phyloP scores from a whole-genome alignment of 2,329 filamentous ascomycete species.

The Ceratocystis smalleyi region DNA sequence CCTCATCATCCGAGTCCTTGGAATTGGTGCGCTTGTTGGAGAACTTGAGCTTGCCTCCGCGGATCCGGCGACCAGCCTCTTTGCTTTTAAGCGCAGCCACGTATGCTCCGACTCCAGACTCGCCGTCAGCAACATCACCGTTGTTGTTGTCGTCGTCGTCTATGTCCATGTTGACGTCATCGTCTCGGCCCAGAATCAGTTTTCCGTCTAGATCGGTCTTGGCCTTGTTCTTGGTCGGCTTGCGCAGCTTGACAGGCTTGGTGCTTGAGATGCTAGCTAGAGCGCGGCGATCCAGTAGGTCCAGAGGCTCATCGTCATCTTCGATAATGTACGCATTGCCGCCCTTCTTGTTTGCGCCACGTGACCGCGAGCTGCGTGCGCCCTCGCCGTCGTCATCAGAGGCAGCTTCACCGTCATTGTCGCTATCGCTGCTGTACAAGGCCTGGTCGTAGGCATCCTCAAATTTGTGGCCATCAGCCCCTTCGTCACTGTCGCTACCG shows the following conservation, averaged over 20 bases:
- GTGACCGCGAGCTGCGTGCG: conserved; percentile 19
- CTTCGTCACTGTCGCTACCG: conserved; percentile 20
- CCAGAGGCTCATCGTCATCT: conserved; percentile 85
- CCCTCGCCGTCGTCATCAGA: conserved; percentile 32
- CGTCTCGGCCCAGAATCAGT: conserved; percentile 52
- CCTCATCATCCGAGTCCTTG: conserved; percentile 32
- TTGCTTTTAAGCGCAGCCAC: conserved; percentile 53
- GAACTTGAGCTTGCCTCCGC: conserved; percentile 55
- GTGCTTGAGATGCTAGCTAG: conserved; percentile 88
- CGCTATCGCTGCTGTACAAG: conserved; percentile 68
- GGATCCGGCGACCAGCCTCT: conserved; percentile 48
- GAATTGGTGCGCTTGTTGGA: conserved; percentile 42
- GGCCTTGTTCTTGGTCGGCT: conserved; percentile 43
- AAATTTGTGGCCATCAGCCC: conserved; percentile 42
- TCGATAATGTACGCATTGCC: conserved; percentile 78
- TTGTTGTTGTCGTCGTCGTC: conserved; percentile 37
- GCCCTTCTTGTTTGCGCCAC: conserved; percentile 34
- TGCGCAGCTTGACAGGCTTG: conserved; percentile 53
- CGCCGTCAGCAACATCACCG: conserved; percentile 34
- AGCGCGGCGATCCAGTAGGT: conserved; percentile 76
- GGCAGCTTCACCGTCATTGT: conserved; percentile 40
- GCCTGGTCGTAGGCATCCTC: conserved; percentile 92
- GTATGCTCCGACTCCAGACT: conserved; percentile 50
- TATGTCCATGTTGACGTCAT: conserved; percentile 45
- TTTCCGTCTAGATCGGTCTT: conserved; percentile 65